Conservation (phyloP, 75 land plant genomes). For the Pinus albicaulis region DNA sequence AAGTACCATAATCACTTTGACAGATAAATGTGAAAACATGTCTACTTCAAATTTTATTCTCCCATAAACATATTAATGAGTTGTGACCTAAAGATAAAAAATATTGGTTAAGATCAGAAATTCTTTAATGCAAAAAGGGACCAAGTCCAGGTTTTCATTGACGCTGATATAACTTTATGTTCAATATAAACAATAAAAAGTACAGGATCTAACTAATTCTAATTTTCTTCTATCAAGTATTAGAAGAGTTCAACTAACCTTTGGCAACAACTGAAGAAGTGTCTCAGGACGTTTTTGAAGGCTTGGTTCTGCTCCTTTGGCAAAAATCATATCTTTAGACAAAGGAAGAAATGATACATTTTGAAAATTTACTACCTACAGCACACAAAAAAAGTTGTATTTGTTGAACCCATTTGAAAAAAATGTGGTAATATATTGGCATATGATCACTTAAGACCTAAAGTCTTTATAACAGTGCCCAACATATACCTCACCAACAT, state of each 20-base stretch:
- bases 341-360: constrained; percentile 60
- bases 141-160: background rate
- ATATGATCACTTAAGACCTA: background rate
- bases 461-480: too few relatives aligned
- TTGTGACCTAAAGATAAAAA: background rate
- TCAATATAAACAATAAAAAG: background rate
- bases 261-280: constrained; percentile 77
- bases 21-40: background rate
- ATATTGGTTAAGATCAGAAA: background rate
- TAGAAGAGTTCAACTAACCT: constrained; percentile 30
- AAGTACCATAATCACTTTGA: background rate
- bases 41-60: background rate
- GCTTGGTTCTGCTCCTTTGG: constrained; percentile 63
- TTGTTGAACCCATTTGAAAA: constrained; percentile 7
- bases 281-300: constrained; percentile 37
- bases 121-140: background rate
- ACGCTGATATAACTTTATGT: background rate
- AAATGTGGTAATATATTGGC: background rate
- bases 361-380: constrained; percentile 71
- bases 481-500: background rate
- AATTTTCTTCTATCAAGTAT: too few relatives aligned
- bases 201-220: background rate
- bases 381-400: constrained; percentile 2
- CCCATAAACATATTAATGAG: background rate
- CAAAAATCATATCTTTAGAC: constrained; percentile 54